Conservation (phyloP, 2,329 filamentous ascomycete genomes). For the Alternaria consortialis region DNA sequence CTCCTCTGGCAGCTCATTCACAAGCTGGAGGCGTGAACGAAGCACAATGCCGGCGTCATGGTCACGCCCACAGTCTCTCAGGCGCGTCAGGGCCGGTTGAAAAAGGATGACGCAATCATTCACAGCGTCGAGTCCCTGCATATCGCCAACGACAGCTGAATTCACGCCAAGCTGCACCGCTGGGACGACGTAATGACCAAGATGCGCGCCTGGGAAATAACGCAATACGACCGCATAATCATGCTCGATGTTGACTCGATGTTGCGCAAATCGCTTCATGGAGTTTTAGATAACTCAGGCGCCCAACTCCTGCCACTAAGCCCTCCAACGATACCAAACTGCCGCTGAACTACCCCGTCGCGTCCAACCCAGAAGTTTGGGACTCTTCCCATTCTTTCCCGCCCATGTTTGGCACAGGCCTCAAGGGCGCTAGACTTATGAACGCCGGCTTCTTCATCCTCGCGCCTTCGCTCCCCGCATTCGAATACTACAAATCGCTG, state of each 20-base stretch:
- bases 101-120: slow-evolving; percentile 40
- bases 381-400: slow-evolving; percentile 47
- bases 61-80: slow-evolving; percentile 36
- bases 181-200: slow-evolving; percentile 53
- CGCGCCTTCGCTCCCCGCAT: slow-evolving; percentile 38
- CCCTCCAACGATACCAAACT: slow-evolving; percentile 16
- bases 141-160: slow-evolving; percentile 26
- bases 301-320: slow-evolving; percentile 16
- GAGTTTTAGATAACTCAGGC: slow-evolving; percentile 48
- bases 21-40: slow-evolving; percentile 31
- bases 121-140: slow-evolving; percentile 34
- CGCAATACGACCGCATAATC: slow-evolving; percentile 45
- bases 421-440: slow-evolving; percentile 43
- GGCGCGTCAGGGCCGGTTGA: slow-evolving; percentile 28
- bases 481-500: slow-evolving; percentile 45
- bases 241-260: slow-evolving; percentile 52
- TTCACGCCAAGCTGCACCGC: slow-evolving; percentile 22
- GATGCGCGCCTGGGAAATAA: slow-evolving; percentile 51
- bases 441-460: slow-evolving; percentile 53
- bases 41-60: slow-evolving; percentile 39
- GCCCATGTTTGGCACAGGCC: slow-evolving; percentile 39
- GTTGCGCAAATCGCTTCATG: slow-evolving; percentile 42
- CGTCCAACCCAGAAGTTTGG: slow-evolving; percentile 43
- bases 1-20: slow-evolving; percentile 45
- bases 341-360: slow-evolving; percentile 47